phyloP scores from a whole-genome alignment of 305 asterid genomes.

The Fraxinus latifolia region DNA sequence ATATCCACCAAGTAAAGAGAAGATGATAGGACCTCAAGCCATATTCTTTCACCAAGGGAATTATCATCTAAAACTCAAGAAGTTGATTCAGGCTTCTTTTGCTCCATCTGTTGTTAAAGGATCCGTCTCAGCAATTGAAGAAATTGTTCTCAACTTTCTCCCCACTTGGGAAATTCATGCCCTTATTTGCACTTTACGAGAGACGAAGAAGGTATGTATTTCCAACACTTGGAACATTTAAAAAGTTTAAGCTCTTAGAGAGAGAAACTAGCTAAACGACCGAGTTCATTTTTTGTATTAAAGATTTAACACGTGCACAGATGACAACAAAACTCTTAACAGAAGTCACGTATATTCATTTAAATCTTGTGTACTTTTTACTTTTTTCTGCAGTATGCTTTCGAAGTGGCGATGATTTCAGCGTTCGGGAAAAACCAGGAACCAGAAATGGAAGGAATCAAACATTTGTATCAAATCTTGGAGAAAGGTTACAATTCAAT shows the following conservation, averaged over 20 bases:
- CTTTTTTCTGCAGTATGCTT: slow-evolving; percentile 47
- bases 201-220: slow-evolving; percentile 50
- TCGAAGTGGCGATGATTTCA: slow-evolving; percentile 64
- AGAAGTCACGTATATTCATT: not conserved
- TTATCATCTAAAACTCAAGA: slow-evolving; percentile 56
- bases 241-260: not conserved
- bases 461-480: slow-evolving; percentile 37
- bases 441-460: slow-evolving; percentile 43
- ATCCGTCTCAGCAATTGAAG: slow-evolving; percentile 38
- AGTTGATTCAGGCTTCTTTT: slow-evolving; percentile 46
- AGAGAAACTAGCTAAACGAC: not conserved
- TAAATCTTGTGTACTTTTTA: not conserved
- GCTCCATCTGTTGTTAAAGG: slow-evolving; percentile 38
- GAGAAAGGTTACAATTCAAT: slow-evolving; percentile 75
- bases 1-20: slow-evolving; percentile 63
- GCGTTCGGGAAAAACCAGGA: slow-evolving; percentile 43
- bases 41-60: slow-evolving; percentile 59
- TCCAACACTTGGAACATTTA: not conserved
- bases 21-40: slow-evolving; percentile 62
- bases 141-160: slow-evolving; percentile 38
- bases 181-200: slow-evolving; percentile 42
- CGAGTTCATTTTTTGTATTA: too few species aligned
- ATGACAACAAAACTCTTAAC: too few species aligned
- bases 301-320: too few species aligned
- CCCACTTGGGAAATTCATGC: slow-evolving; percentile 39